A percentile compares a stretch with the other conserved stretches of the same genome.
Evolutionary conservation across 1,284 basidiomycete genomes (phyloP).

Genomic region (Naganishia sp.): DNA sequence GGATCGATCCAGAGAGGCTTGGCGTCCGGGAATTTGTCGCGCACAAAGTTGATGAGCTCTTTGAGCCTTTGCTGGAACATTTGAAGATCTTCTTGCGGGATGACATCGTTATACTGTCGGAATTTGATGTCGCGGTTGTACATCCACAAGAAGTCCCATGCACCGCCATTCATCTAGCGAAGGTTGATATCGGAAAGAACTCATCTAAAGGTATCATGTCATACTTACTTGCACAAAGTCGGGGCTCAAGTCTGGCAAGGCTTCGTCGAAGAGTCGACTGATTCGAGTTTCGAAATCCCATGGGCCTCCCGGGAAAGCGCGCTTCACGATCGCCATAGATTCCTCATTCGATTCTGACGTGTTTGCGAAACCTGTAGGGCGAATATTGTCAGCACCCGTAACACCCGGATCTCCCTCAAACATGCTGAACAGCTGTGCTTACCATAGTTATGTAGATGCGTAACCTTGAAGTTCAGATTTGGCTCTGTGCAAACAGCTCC

Average conservation of each 20-base stretch:
- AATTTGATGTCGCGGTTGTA: slow-evolving; percentile 19
- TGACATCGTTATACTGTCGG: slow-evolving; percentile 15
- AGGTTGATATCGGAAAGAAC: neutral
- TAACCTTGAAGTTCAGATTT: slow-evolving; percentile 17
- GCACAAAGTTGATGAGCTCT: slow-evolving; percentile 10
- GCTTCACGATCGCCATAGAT: slow-evolving; percentile 4
- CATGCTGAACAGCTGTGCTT: neutral
- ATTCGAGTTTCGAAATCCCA: slow-evolving; percentile 25
- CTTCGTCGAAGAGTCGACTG: slow-evolving; percentile 2
- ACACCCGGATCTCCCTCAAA: neutral
- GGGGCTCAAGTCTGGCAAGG: slow-evolving; percentile 10
- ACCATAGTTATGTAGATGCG: slow-evolving; percentile 15
- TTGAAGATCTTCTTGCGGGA: slow-evolving; percentile 11
- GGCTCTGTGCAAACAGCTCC: slow-evolving; percentile 13
- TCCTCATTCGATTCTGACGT: slow-evolving; percentile 11
- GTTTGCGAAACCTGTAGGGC: slow-evolving; percentile 21
- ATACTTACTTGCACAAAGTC: slow-evolving; percentile 16
- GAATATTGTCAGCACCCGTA: neutral
- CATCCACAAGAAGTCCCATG: slow-evolving; percentile 30
- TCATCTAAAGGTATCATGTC: neutral
- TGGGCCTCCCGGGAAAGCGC: slow-evolving; percentile 23
- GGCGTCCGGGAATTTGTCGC: slow-evolving; percentile 9
- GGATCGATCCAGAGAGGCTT: slow-evolving; percentile 25
- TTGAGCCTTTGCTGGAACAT: slow-evolving; percentile 7
- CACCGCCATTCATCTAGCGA: slow-evolving; percentile 15